Base-by-base conservation (phyloP, 2,329 filamentous ascomycete species). In the Epichloe typhina region DNA sequence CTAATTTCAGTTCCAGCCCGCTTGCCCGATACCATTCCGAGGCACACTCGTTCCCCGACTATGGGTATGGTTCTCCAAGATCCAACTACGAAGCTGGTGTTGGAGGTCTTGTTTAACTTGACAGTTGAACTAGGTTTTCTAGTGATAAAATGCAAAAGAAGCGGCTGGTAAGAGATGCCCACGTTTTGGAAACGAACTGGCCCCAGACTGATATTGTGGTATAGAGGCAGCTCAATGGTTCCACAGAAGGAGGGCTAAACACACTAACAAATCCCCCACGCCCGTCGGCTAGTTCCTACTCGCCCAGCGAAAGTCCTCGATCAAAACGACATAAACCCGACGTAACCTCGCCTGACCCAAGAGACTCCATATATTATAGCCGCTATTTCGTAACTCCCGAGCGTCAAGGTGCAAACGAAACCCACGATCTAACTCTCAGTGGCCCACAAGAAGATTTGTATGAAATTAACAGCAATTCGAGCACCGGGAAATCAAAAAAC, bases 11-110 rank as follows among this genome's bases (percentile, higher is more conserved):
- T 8, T 26, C 15, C 52, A 69, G 66, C 57, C 58, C 65, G 48
- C 56, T 62, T 50, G 56, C 57, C 49, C 62, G 66, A 52, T 70
- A 70, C 53, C 53, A 58, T 50, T 69, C 66, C 51, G 55, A 64
- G 52, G 62, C 62, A 54, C 61, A 63, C 58, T 69, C 66, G 53
- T 67, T 68, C 56, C 68, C 68, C 47, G 68, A 70, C 59, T 71
- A 70, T 70, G 67, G 65, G 68, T 70, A 65, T 49, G 58, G 53
- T 51, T 54, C 46, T 45, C 12, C 19, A 36, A 8, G 3, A 13
- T 21, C 8, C 21, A 26, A 19, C 7, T 8, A 35, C 15, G 3
- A 15, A 21, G 19, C n/a, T 37, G n/a, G n/a, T 31, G 12, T 41
- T 21, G 5, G 12, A 26, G 4, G 23, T 9, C 15, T 23, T 7